phyloP scores from a whole-genome alignment of 202 grass and related monocot genomes.

The Hordeum pubiflorum region DNA sequence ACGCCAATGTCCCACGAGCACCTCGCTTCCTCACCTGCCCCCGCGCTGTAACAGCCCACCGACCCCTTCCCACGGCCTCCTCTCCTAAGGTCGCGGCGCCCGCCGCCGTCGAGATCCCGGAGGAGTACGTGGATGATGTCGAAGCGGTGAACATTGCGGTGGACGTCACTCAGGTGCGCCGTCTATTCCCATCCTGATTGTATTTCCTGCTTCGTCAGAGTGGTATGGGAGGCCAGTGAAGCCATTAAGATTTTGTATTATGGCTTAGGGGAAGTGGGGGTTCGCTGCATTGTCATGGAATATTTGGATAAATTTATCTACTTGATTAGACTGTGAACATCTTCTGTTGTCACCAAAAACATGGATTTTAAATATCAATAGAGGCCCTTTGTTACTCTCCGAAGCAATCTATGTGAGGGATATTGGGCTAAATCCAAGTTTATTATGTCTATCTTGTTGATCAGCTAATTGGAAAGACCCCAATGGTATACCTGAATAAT shows the following conservation, averaged over 20 bases:
- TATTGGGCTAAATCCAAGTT: background rate
- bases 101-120: slow-evolving; percentile 29
- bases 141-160: slow-evolving; percentile 87
- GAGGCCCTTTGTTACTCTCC: background rate
- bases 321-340: background rate
- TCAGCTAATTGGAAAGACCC: slow-evolving; percentile 82
- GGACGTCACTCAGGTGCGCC: slow-evolving; percentile 72
- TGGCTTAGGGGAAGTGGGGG: background rate
- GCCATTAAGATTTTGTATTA: background rate
- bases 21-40: slow-evolving; percentile 9
- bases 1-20: background rate
- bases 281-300: background rate
- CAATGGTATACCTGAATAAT: slow-evolving; percentile 94
- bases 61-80: slow-evolving; percentile 9
- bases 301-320: background rate
- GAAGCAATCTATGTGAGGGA: background rate
- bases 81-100: slow-evolving; percentile 16
- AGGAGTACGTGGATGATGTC: slow-evolving; percentile 50
- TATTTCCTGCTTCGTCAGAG: background rate
- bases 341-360: background rate
- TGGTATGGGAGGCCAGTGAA: background rate
- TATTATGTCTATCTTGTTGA: slow-evolving; percentile 19
- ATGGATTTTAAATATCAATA: background rate
- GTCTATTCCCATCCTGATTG: background rate
- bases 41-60: background rate